Evolutionary conservation across 352 stramenopile genomes (phyloP).

Genomic region (Phytophthora melonis): DNA sequence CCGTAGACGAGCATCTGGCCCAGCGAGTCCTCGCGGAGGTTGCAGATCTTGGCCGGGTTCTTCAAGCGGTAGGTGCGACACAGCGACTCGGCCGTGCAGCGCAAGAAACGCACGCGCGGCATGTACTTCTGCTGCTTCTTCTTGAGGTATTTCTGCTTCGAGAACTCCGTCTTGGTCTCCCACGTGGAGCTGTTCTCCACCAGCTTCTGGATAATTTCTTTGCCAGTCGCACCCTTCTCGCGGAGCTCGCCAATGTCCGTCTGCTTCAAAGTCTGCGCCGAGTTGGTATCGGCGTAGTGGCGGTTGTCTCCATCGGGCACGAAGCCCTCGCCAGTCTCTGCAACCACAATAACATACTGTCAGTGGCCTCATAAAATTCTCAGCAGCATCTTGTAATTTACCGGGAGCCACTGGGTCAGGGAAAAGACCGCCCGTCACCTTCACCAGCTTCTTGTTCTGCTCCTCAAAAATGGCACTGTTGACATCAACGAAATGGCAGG

Average conservation of each 20-base stretch:
- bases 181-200: constrained; percentile 96
- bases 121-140: constrained; percentile 96
- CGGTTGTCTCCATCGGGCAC: constrained; percentile 82
- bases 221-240: constrained; percentile 72
- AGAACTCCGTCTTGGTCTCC: constrained; percentile 95
- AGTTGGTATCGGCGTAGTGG: constrained; percentile 88
- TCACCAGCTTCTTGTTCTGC: constrained; percentile 82
- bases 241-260: constrained; percentile 74
- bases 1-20: constrained; percentile 94
- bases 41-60: constrained; percentile 92
- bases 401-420: constrained; percentile 82
- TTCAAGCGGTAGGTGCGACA: constrained; percentile 91
- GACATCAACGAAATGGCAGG: background rate
- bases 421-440: constrained; percentile 80
- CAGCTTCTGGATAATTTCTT: constrained; percentile 93
- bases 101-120: constrained; percentile 83
- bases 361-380: background rate
- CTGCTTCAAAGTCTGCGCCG: constrained; percentile 80
- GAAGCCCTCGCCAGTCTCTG: constrained; percentile 85
- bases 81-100: constrained; percentile 91
- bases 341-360: background rate
- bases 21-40: constrained; percentile 93
- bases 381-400: constrained; percentile 10
- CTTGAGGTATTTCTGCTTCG: constrained; percentile 97
- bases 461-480: constrained; percentile 84